These are phyloP conservation scores for Capronia americana DNA, from an alignment of 2,329 filamentous ascomycete species.

Conservation along the genomic window DNA sequence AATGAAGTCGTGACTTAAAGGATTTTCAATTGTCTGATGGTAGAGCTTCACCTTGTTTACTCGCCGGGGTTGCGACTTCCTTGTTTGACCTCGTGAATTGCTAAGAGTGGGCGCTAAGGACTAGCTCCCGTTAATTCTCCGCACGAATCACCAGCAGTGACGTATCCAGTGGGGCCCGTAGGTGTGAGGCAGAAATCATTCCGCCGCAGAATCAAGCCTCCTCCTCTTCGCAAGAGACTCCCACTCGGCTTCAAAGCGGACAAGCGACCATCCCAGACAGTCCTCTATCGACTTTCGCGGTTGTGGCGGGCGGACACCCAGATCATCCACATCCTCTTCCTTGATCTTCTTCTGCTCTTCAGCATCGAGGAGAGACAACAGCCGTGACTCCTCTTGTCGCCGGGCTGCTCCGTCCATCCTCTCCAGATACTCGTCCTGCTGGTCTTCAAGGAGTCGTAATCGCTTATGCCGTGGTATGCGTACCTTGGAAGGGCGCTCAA, in stretches of 20 bases:
- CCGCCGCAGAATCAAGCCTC: conserved; percentile 11
- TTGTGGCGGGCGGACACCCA: conserved; percentile 37
- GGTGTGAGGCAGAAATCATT: background rate
- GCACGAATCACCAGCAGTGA: conserved; percentile 8
- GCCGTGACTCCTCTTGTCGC: conserved; percentile 51
- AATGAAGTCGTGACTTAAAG: background rate
- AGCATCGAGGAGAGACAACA: conserved; percentile 54
- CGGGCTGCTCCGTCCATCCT: conserved; percentile 55
- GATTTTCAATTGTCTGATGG: conserved; percentile 12
- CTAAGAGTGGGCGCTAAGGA: conserved; percentile 36
- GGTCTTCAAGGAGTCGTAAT: conserved; percentile 37
- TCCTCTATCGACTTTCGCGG: conserved; percentile 42
- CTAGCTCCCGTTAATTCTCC: conserved; percentile 25
- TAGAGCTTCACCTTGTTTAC: conserved; percentile 30
- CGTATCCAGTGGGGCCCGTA: too few species aligned
- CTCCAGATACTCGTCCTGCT: conserved; percentile 55
- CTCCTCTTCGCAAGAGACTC: conserved; percentile 27
- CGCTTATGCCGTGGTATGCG: conserved; percentile 20
- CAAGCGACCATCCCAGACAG: conserved; percentile 43
- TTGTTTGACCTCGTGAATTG: conserved; percentile 7
- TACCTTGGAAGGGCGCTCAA: conserved; percentile 22
- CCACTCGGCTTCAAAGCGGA: conserved; percentile 33
- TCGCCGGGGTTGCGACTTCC: conserved; percentile 10
- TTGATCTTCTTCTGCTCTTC: conserved; percentile 40
- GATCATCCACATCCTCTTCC: conserved; percentile 37